phyloP scores from a whole-genome alignment of 2,329 filamentous ascomycete genomes.

The Colletotrichum gloeosporioides region DNA sequence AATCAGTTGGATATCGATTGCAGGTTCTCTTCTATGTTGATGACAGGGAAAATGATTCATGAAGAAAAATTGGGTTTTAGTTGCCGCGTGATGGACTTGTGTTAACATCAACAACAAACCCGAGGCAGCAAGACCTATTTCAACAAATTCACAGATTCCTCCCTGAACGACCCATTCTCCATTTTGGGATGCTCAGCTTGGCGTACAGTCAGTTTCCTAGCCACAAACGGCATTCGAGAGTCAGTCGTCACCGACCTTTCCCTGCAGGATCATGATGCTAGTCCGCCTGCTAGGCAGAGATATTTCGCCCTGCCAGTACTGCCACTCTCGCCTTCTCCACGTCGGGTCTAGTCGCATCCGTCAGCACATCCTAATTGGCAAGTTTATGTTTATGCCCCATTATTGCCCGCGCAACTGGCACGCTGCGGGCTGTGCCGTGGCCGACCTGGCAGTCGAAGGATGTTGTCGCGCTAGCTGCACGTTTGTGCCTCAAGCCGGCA shows the following conservation, averaged over 20 bases:
- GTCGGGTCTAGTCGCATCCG: neutral
- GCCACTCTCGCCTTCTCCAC: neutral
- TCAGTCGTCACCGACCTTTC: neutral
- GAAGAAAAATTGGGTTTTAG: neutral
- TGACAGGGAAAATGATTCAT: accelerated
- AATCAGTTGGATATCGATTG: accelerated
- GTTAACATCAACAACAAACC: accelerated
- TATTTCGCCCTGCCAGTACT: neutral
- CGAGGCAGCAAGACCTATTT: neutral
- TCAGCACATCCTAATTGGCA: neutral
- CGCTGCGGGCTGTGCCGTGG: neutral
- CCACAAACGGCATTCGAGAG: neutral
- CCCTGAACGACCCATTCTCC: neutral
- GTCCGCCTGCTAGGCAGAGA: neutral
- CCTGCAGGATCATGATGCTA: neutral
- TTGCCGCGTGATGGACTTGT: neutral
- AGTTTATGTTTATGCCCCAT: neutral
- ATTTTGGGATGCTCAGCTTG: neutral
- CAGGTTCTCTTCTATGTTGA: neutral
- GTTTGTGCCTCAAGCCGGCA: neutral
- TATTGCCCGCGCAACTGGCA: neutral
- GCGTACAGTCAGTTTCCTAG: neutral
- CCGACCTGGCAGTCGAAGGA: neutral
- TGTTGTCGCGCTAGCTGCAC: neutral
- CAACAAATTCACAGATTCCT: neutral